Conservation (phyloP, 129 eudicot species). For the Escallonia herrerae region DNA sequence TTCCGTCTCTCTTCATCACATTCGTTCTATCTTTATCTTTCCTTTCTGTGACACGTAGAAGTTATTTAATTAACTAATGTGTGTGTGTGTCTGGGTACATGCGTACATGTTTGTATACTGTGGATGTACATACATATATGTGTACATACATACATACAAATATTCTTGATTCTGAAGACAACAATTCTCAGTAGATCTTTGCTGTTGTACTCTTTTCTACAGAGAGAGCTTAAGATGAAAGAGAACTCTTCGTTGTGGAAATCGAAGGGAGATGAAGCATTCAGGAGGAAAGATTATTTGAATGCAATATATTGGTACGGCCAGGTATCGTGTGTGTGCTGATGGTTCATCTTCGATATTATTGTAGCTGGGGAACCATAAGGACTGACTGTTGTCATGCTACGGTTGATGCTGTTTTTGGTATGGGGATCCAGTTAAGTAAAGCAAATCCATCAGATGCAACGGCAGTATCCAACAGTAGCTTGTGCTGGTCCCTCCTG, state of each 20-base stretch:
- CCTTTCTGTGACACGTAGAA: too few relatives aligned
- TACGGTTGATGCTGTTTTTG: background rate
- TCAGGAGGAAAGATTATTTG: constrained; percentile 10
- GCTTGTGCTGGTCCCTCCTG: constrained; percentile 28
- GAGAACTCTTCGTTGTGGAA: constrained; percentile 4
- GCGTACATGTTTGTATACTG: too few relatives aligned
- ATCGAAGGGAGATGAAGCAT: constrained; percentile 22
- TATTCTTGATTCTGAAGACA: background rate
- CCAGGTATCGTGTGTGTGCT: background rate
- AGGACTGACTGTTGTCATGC: background rate
- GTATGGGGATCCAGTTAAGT: constrained; percentile 15
- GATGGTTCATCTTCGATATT: background rate
- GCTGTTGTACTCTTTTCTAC: background rate
- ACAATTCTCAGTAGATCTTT: background rate
- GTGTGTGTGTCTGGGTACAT: too few relatives aligned
- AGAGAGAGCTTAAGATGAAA: constrained; percentile 4
- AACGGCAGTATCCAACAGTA: constrained; percentile 22
- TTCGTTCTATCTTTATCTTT: too few relatives aligned
- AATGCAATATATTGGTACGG: constrained; percentile 22
- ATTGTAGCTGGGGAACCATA: background rate
- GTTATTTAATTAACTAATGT: too few relatives aligned
- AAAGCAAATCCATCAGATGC: constrained; percentile 12
- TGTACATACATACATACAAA: too few relatives aligned
- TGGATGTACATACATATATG: too few relatives aligned
- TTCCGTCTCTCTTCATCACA: too few relatives aligned